Evolutionary conservation across 2,329 filamentous ascomycete species (phyloP).

Genomic region (Botrytis pseudocinerea): DNA sequence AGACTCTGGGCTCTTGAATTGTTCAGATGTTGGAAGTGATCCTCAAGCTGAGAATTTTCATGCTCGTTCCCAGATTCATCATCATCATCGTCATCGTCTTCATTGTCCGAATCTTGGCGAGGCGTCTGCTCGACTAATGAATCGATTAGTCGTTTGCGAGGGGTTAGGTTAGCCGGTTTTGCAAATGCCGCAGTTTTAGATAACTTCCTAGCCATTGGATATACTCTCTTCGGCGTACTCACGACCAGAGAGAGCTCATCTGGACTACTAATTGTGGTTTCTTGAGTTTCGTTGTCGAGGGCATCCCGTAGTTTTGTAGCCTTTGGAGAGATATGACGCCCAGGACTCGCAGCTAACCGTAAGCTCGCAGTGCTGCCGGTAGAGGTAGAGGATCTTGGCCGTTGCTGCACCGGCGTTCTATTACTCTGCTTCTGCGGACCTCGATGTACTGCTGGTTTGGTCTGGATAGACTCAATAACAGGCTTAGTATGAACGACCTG

Average conservation of each 20-base stretch:
- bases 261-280: neutral
- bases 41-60: slow-evolving; percentile 22
- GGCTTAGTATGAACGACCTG: neutral
- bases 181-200: slow-evolving; percentile 27
- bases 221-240: neutral
- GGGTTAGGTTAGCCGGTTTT: slow-evolving; percentile 28
- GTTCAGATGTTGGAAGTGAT: slow-evolving; percentile 8
- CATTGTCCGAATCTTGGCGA: slow-evolving; percentile 21
- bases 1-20: slow-evolving; percentile 29
- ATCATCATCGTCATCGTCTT: slow-evolving; percentile 25
- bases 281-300: neutral
- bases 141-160: slow-evolving; percentile 40
- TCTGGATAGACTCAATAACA: neutral
- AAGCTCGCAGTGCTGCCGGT: neutral
- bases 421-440: neutral
- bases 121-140: slow-evolving; percentile 39
- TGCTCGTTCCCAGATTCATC: slow-evolving; percentile 20
- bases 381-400: neutral
- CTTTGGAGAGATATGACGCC: slow-evolving; percentile 31
- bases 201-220: slow-evolving; percentile 17
- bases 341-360: no score
- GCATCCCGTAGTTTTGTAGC: slow-evolving; percentile 35
- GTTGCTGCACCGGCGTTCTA: neutral
- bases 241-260: slow-evolving; percentile 19
- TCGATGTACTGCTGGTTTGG: neutral